These are phyloP conservation scores for Meredithiella fracta DNA, from an alignment of 2,329 filamentous ascomycete species.

Conservation along the genomic window DNA sequence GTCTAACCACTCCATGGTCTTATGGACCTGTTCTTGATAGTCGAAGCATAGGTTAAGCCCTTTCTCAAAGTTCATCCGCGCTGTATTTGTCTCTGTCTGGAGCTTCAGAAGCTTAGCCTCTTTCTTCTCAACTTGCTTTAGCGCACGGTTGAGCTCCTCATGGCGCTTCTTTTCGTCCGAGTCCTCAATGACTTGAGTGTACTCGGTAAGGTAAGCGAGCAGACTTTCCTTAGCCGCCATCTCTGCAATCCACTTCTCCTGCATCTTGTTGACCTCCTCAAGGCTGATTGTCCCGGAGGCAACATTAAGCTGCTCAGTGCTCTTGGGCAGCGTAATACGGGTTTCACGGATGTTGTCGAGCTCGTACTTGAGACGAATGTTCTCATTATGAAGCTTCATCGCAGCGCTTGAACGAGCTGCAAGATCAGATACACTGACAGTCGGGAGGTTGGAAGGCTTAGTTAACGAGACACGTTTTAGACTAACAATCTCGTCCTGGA, in stretches of 20 bases:
- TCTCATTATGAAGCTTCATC: conserved; percentile 1
- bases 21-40: too few relatives aligned
- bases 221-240: background rate
- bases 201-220: background rate
- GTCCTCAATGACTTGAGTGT: background rate
- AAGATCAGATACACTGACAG: background rate
- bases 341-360: background rate
- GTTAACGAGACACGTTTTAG: background rate
- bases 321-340: background rate
- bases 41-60: too few relatives aligned
- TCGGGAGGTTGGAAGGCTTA: background rate
- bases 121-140: background rate
- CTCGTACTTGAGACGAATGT: conserved; percentile 2
- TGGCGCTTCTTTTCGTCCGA: background rate
- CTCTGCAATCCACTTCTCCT: background rate
- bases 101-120: background rate
- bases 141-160: background rate
- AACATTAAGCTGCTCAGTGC: background rate
- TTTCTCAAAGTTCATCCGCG: too few relatives aligned
- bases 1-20: too few relatives aligned
- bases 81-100: background rate
- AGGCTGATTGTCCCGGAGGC: background rate
- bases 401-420: background rate
- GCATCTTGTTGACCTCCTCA: background rate
- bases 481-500: background rate